A percentile compares a stretch with the other conserved stretches of the same genome.
Conservation (phyloP, 1,284 basidiomycete genomes). For the Tilletia caries region DNA sequence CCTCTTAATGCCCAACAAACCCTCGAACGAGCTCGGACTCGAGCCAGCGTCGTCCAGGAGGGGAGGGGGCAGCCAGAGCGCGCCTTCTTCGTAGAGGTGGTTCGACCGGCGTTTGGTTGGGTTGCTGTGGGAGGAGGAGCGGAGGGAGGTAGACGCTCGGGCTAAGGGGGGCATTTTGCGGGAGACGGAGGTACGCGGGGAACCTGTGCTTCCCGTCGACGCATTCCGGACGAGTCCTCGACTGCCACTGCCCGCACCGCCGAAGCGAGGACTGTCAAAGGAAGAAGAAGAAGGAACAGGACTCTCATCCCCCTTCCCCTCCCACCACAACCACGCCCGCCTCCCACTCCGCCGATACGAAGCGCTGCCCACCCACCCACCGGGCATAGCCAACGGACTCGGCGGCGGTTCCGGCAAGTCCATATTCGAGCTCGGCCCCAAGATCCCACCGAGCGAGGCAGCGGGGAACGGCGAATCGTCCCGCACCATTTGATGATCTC, state of each 20-base stretch:
- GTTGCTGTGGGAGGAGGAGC: too few species aligned
- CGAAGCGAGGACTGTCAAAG: not conserved
- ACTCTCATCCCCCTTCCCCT: not conserved
- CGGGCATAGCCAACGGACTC: slow-evolving; percentile 48
- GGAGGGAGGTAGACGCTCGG: too few species aligned
- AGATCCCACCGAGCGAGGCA: slow-evolving; percentile 28
- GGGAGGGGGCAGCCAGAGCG: slow-evolving; percentile 46
- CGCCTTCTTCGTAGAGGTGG: slow-evolving; percentile 39
- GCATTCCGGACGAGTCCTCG: too few species aligned
- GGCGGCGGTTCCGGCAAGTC: slow-evolving; percentile 38
- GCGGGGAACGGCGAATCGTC: slow-evolving; percentile 18
- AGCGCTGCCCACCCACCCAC: slow-evolving; percentile 40
- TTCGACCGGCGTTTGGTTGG: slow-evolving; percentile 15
- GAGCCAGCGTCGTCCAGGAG: slow-evolving; percentile 45
- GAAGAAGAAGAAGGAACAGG: not conserved
- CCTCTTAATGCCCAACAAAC: slow-evolving; percentile 44
- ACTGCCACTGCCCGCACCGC: not conserved
- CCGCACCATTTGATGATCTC: too few species aligned
- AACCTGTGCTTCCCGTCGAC: not conserved
- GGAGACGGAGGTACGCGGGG: not conserved
- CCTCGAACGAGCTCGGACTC: slow-evolving; percentile 38
- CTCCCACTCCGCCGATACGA: slow-evolving; percentile 26
- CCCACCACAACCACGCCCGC: slow-evolving; percentile 5
- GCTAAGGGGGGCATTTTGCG: too few species aligned
- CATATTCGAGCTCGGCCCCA: slow-evolving; percentile 5